Conservation (phyloP, 345 rosid species). For the Acer yangbiense region DNA sequence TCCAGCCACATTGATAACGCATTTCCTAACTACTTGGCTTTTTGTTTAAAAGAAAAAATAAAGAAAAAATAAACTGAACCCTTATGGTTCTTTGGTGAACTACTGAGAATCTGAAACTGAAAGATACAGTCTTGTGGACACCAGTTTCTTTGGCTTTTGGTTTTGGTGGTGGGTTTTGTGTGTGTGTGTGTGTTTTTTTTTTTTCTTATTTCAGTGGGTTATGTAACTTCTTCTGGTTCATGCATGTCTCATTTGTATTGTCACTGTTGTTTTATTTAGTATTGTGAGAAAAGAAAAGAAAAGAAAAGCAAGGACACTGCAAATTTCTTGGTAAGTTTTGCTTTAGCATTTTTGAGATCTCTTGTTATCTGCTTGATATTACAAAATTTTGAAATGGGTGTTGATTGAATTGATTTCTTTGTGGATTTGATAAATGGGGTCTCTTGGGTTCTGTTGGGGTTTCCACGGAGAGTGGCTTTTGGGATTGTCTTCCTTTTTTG, state of each 20-base stretch:
- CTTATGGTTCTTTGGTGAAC: background rate
- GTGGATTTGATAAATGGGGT: conserved; percentile 26
- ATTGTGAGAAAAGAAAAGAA: background rate
- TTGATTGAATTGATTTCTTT: conserved; percentile 7
- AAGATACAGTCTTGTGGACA: conserved; percentile 21
- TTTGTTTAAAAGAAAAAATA: background rate
- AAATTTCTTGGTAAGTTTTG: conserved; percentile 19
- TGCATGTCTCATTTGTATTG: conserved; percentile 25
- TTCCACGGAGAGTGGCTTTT: conserved; percentile 56
- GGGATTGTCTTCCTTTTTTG: conserved; percentile 40
- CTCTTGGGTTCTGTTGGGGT: conserved; percentile 41
- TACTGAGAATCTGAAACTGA: conserved; percentile 18
- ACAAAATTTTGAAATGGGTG: conserved; percentile 14
- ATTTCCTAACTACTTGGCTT: conserved; percentile 19
- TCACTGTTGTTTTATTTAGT: conserved; percentile 4
- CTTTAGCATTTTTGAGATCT: conserved; percentile 7
- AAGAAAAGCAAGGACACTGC: background rate
- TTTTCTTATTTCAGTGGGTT: too few species aligned
- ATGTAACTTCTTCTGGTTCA: background rate
- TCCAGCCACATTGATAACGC: conserved; percentile 9
- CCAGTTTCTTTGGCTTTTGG: conserved; percentile 15
- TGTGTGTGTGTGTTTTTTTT: too few species aligned
- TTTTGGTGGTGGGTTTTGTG: conserved; percentile 8
- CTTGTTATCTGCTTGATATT: conserved; percentile 7
- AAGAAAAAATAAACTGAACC: background rate